These are phyloP conservation scores for Pseudogymnoascus sp. DNA, from an alignment of 2,329 filamentous ascomycete genomes.

Conservation along the genomic window DNA sequence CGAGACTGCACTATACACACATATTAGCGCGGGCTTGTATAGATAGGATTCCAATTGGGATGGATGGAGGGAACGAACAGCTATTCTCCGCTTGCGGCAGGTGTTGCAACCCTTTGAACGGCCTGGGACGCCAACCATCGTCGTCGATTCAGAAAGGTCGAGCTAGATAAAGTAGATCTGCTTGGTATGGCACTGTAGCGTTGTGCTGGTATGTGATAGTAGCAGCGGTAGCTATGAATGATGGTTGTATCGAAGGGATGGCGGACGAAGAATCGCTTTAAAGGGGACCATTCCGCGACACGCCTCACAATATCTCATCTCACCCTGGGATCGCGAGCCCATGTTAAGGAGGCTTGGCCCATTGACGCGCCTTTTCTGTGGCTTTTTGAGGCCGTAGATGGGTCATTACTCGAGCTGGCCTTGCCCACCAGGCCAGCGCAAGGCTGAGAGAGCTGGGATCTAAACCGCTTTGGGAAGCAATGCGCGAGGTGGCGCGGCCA, in stretches of 20 bases:
- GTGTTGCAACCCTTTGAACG: conserved; percentile 60
- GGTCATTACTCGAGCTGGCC: neutral
- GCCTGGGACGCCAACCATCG: conserved; percentile 42
- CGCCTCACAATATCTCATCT: neutral
- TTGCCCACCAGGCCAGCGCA: neutral
- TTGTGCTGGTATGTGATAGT: neutral
- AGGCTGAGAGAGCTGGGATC: neutral
- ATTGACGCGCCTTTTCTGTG: neutral
- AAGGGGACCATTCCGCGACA: neutral
- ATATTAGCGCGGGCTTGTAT: neutral
- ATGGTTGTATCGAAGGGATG: neutral
- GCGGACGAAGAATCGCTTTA: neutral
- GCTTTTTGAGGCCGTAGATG: neutral
- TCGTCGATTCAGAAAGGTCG: neutral
- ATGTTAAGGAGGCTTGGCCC: neutral
- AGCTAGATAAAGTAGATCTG: neutral
- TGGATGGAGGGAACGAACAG: neutral
- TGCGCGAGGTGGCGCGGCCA: conserved; percentile 2
- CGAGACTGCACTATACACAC: conserved; percentile 48
- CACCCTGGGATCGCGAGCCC: neutral
- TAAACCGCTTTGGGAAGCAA: conserved; percentile 5
- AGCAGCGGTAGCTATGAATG: neutral
- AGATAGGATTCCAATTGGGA: neutral
- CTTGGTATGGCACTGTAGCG: neutral
- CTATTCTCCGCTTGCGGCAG: conserved; percentile 43